Evolutionary conservation across 257 asterid genomes (phyloP).

Genomic region (Handroanthus guayacan): DNA sequence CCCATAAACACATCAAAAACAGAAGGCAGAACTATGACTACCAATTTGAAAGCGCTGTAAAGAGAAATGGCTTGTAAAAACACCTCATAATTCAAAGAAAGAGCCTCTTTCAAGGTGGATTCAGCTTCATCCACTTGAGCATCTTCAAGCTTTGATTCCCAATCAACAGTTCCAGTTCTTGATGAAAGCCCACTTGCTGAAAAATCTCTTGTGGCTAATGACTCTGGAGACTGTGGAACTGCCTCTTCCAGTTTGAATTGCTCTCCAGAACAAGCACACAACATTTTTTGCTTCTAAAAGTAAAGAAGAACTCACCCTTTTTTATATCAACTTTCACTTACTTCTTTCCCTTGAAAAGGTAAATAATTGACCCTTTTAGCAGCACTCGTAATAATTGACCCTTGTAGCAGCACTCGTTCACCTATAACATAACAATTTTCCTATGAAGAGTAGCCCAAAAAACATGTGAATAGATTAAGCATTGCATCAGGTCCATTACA

Average conservation of each 20-base stretch:
- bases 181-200: slow-evolving; percentile 91
- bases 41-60: not conserved
- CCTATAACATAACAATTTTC: not conserved
- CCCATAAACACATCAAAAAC: no score
- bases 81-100: slow-evolving; percentile 90
- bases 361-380: slow-evolving; percentile 18
- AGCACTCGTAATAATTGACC: not conserved
- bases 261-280: slow-evolving; percentile 98
- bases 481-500: not conserved
- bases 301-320: slow-evolving; percentile 15
- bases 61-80: not conserved
- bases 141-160: slow-evolving; percentile 87
- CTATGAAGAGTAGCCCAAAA: not conserved
- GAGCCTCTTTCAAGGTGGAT: slow-evolving; percentile 93
- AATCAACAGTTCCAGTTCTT: slow-evolving; percentile 69
- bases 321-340: slow-evolving; percentile 36
- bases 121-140: slow-evolving; percentile 97
- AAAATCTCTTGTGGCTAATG: slow-evolving; percentile 93
- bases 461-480: not conserved
- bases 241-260: slow-evolving; percentile 81
- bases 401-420: slow-evolving; percentile 24
- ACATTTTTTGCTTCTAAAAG: slow-evolving; percentile 47
- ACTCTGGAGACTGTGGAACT: slow-evolving; percentile 83
- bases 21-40: no score
- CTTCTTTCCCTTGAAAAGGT: slow-evolving; percentile 33